Base-by-base conservation (phyloP, 78 protist species). In the Dictyostelium brefeldianum region DNA sequence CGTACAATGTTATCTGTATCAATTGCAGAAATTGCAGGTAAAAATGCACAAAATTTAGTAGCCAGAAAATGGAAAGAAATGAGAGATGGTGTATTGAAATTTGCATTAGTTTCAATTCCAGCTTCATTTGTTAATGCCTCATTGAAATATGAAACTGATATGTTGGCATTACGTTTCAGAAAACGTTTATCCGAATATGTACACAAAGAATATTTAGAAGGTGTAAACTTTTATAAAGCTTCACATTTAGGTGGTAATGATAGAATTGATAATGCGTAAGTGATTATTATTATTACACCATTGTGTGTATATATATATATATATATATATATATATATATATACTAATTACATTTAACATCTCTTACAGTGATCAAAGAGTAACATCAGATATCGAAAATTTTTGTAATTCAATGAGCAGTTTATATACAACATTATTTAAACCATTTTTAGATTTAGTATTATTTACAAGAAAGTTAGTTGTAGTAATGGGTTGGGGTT, bases 201-300 rank as follows among this genome's bases (percentile, higher is more conserved):
- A 20, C 89, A 94, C 59, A 36, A 54, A 20, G 89, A 94, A 70
- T 94, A 94, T 81, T 54, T 90, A 25, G 85, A 83, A 57, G 96
- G 96, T 73, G 96, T 83, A n/a, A 94, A 89, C 78, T 94, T 94
- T 70, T 94, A 82, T 71, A 94, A 94, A 84, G 96, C 96, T 27
- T 94, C 94, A 9, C 85, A 90, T 51, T 25, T 94, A 20, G 92
- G 92, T 50, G 95, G 95, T 57, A 15, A 43, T 12, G 81, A 79
- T 67, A 74, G 78, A 53, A 94, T 94, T 65, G 96, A 94, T 79
- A 85, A 85, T 65, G 96, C 91, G 96, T 92, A 92, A n/a, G 36
- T 31, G 5, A 81, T 62, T 20, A 83, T 53, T 56, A 48, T 9
- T 48, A 48, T 48, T 48, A 9, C 8, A 48, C 5, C 53, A 48